These are phyloP conservation scores for Rhynchosporium agropyri DNA, from an alignment of 2,329 filamentous ascomycete genomes.

Conservation along the genomic window DNA sequence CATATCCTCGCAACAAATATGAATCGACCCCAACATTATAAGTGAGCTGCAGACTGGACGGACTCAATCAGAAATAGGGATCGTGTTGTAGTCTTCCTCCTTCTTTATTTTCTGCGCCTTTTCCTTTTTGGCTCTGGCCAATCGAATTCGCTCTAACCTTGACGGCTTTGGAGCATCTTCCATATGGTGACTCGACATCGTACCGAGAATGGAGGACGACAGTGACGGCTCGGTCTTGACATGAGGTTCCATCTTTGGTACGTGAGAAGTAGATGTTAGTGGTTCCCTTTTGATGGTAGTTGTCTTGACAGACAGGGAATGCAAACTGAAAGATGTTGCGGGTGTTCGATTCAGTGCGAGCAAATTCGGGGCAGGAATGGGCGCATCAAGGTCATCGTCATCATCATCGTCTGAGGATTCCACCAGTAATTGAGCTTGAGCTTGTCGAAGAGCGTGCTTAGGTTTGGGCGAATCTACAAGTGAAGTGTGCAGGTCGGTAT, in stretches of 20 bases:
- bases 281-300: constrained; percentile 4
- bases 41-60: not conserved
- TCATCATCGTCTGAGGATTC: constrained; percentile 34
- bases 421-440: constrained; percentile 19
- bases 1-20: too few species aligned
- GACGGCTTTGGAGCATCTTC: constrained; percentile 19
- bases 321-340: not conserved
- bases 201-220: too few species aligned
- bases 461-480: constrained; percentile 24
- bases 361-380: constrained; percentile 34
- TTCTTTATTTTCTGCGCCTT: constrained; percentile 29
- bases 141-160: constrained; percentile 31
- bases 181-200: not conserved
- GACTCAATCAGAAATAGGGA: constrained; percentile 34
- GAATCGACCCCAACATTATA: not conserved
- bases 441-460: constrained; percentile 12
- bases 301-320: constrained; percentile 1
- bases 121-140: constrained; percentile 30
- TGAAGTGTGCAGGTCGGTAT: constrained; percentile 16
- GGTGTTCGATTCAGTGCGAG: constrained; percentile 5
- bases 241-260: not conserved
- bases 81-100: constrained; percentile 30
- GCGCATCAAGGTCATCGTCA: constrained; percentile 40
- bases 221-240: not conserved
- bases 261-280: not conserved